Conservation (phyloP, 208 protist genomes). For the Strigomonas galati region DNA sequence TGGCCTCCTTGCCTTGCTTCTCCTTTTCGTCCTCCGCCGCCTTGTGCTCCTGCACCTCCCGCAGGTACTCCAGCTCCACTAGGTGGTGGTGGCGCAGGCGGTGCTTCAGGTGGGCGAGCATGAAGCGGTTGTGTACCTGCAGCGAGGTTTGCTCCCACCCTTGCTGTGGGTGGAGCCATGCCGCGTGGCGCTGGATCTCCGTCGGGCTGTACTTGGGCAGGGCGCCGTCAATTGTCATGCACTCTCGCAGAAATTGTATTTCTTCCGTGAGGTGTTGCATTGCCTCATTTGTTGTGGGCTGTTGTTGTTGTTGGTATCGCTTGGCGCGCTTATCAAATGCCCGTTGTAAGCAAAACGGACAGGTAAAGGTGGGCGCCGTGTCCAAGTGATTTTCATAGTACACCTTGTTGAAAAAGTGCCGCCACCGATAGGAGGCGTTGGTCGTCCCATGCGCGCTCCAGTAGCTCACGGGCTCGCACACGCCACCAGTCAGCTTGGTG, state of each 20-base stretch:
- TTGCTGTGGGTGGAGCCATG: constrained; percentile 47
- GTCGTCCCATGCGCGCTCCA: constrained; percentile 8
- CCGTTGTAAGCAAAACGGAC: constrained; percentile 26
- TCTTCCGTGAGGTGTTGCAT: neutral
- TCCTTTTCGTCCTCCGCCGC: neutral
- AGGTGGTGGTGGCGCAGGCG: constrained; percentile 14
- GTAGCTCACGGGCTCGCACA: constrained; percentile 3
- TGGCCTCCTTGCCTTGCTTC: neutral
- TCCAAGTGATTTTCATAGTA: constrained; percentile 19
- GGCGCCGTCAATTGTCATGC: constrained; percentile 3
- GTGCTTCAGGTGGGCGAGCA: constrained; percentile 28
- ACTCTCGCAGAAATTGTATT: constrained; percentile 10
- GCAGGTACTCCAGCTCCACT: neutral
- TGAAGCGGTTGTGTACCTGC: constrained; percentile 38
- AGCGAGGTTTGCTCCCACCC: constrained; percentile 46
- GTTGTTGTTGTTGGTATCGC: neutral
- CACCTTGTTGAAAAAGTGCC: constrained; percentile 18
- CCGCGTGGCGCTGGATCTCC: constrained; percentile 58
- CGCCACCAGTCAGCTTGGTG: neutral
- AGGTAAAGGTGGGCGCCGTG: constrained; percentile 34
- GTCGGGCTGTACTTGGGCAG: constrained; percentile 33
- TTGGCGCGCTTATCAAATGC: neutral
- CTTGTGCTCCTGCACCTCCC: neutral
- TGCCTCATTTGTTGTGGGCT: neutral
- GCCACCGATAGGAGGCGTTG: constrained; percentile 16